Conservation (phyloP, 2,329 filamentous ascomycete genomes). For the Fusarium tupiense region DNA sequence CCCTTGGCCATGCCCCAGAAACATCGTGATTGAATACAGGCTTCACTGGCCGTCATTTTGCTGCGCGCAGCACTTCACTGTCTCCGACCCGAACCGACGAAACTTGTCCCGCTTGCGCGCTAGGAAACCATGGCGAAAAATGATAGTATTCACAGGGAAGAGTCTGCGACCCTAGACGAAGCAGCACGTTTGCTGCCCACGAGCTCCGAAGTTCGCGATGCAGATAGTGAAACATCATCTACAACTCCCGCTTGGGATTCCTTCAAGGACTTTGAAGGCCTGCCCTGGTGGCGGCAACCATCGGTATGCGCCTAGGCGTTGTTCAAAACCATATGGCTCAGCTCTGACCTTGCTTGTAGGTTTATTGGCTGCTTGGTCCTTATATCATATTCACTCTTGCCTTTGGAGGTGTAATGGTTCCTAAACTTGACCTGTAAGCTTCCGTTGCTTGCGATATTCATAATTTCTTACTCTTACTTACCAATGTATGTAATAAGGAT, state of each 20-base stretch:
- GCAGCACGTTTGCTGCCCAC: slow-evolving; percentile 52
- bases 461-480: slow-evolving; percentile 16
- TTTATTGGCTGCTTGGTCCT: slow-evolving; percentile 84
- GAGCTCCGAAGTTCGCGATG: slow-evolving; percentile 22
- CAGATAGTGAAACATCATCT: slow-evolving; percentile 19
- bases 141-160: slow-evolving; percentile 3
- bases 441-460: neutral
- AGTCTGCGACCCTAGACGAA: slow-evolving; percentile 42
- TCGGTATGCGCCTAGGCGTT: slow-evolving; percentile 58
- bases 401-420: slow-evolving; percentile 86
- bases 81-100: slow-evolving; percentile 3
- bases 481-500: slow-evolving; percentile 60
- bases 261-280: slow-evolving; percentile 65
- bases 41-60: slow-evolving; percentile 13
- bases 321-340: neutral
- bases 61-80: slow-evolving; percentile 7
- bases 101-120: neutral
- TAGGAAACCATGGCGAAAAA: slow-evolving; percentile 23
- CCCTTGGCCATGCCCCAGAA: slow-evolving; percentile 25
- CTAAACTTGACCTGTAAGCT: slow-evolving; percentile 80
- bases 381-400: slow-evolving; percentile 86
- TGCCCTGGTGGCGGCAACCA: slow-evolving; percentile 71
- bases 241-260: slow-evolving; percentile 56
- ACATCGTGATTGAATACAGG: slow-evolving; percentile 21
- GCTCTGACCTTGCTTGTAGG: slow-evolving; percentile 56